Percentiles rank a stretch among this genome's conserved stretches.
Conservation (phyloP, 352 stramenopile genomes). For the Phytopythium mirpurense region DNA sequence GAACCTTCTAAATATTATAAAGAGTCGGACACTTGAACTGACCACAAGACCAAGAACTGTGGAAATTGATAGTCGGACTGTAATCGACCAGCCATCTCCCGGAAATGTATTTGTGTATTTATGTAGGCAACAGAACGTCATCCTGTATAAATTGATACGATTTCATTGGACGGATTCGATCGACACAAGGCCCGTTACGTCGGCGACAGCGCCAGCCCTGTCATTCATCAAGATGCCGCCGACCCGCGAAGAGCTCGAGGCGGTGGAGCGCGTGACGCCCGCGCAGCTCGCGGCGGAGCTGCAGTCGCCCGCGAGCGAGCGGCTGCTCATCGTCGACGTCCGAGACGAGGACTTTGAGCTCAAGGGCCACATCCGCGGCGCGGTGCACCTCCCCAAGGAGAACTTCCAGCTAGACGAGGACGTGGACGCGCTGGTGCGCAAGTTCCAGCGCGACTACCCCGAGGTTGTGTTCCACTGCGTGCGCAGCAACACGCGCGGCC, state of each 20-base stretch:
- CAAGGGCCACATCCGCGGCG: slow-evolving; percentile 21
- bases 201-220: no score
- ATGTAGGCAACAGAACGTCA: no score
- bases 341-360: slow-evolving; percentile 26
- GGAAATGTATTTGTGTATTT: no score
- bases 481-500: slow-evolving; percentile 25
- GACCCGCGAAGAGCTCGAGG: neutral
- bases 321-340: slow-evolving; percentile 20
- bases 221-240: slow-evolving; percentile 1
- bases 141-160: neutral
- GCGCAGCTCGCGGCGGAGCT: neutral
- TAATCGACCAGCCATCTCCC: no score
- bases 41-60: no score
- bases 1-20: no score
- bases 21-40: no score
- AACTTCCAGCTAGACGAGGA: slow-evolving; percentile 32
- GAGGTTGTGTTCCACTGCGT: slow-evolving; percentile 42
- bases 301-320: neutral
- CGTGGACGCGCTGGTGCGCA: slow-evolving; percentile 24
- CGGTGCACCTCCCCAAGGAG: slow-evolving; percentile 23
- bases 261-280: slow-evolving; percentile 4
- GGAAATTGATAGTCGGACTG: no score
- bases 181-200: no score
- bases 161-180: no score
- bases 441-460: slow-evolving; percentile 14